These are phyloP conservation scores for Sphagnurus paluster DNA, from an alignment of 1,284 basidiomycete species.

Conservation along the genomic window DNA sequence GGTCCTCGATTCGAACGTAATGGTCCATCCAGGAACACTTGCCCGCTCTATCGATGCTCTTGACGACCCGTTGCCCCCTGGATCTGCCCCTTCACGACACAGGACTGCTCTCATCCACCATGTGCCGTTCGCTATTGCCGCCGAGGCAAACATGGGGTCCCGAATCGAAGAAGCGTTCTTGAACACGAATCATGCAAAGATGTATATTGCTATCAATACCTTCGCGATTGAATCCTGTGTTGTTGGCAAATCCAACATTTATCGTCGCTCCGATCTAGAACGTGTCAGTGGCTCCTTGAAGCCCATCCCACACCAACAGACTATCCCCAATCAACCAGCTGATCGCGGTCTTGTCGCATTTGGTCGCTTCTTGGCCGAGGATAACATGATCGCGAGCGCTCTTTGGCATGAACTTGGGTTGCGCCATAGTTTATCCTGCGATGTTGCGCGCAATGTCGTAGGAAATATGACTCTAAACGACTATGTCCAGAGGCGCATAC, in stretches of 20 bases:
- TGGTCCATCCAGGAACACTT: conserved; percentile 78
- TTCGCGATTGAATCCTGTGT: conserved; percentile 92
- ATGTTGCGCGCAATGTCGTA: conserved; percentile 87
- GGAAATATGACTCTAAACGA: conserved; percentile 80
- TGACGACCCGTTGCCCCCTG: conserved; percentile 36
- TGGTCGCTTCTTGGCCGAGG: conserved; percentile 87
- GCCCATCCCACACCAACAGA: conserved; percentile 31
- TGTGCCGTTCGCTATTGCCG: conserved; percentile 87
- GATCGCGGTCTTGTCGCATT: conserved; percentile 73
- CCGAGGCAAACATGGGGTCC: conserved; percentile 71
- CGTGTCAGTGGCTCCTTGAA: conserved; percentile 63
- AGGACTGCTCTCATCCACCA: conserved; percentile 92
- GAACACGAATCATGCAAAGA: conserved; percentile 97
- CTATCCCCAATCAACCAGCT: conserved; percentile 29
- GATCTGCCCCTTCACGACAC: conserved; percentile 33
- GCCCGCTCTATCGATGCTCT: conserved; percentile 85
- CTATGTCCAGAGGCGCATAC: conserved; percentile 83
- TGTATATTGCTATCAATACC: conserved; percentile 96
- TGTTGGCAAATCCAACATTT: conserved; percentile 96
- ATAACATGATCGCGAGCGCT: conserved; percentile 91
- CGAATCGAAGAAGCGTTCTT: conserved; percentile 92
- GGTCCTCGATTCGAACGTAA: conserved; percentile 95
- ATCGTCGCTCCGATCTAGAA: conserved; percentile 86
- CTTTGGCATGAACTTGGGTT: conserved; percentile 90
- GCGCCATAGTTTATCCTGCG: conserved; percentile 84